A percentile compares a stretch with the other conserved stretches of the same genome.
Conservation (phyloP, 345 rosid genomes). For the Streptanthus diversifolius region DNA sequence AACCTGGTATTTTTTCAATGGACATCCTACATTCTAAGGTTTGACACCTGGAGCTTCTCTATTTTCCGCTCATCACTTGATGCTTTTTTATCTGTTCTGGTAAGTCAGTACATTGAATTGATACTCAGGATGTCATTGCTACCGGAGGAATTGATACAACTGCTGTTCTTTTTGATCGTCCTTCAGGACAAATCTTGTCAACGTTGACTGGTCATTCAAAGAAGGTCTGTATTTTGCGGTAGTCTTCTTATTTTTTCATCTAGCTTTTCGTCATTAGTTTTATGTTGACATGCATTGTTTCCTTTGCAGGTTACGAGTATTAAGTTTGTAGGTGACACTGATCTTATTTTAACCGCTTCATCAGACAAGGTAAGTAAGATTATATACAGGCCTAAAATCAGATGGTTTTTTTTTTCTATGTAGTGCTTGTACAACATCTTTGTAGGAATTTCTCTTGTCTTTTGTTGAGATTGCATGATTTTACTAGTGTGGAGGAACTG, state of each 20-base stretch:
- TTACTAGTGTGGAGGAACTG: not conserved
- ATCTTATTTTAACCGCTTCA: slow-evolving; percentile 70
- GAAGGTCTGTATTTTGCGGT: slow-evolving; percentile 73
- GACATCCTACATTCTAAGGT: slow-evolving; percentile 82
- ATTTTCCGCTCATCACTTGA: not conserved
- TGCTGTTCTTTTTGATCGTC: slow-evolving; percentile 77
- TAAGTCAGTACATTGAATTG: slow-evolving; percentile 11
- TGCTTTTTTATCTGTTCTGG: not conserved
- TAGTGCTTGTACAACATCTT: not conserved
- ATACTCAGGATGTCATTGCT: slow-evolving; percentile 70
- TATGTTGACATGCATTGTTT: slow-evolving; percentile 51
- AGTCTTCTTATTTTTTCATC: slow-evolving; percentile 58
- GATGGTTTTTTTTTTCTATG: not conserved
- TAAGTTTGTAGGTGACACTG: slow-evolving; percentile 39
- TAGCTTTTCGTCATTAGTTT: slow-evolving; percentile 39
- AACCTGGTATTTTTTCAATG: slow-evolving; percentile 67
- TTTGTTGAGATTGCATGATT: not conserved
- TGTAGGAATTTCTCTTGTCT: not conserved
- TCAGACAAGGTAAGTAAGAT: slow-evolving; percentile 66
- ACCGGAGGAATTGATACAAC: slow-evolving; percentile 89
- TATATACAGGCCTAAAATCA: not conserved
- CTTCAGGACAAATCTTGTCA: slow-evolving; percentile 82
- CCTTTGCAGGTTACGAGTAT: slow-evolving; percentile 36
- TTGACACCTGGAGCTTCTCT: slow-evolving; percentile 7
- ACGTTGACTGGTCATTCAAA: slow-evolving; percentile 91